Percentiles rank a stretch among this genome's conserved stretches.
These are phyloP conservation scores for Phialophora verrucosa DNA, from an alignment of 2,329 filamentous ascomycete species.

Conservation along the genomic window DNA sequence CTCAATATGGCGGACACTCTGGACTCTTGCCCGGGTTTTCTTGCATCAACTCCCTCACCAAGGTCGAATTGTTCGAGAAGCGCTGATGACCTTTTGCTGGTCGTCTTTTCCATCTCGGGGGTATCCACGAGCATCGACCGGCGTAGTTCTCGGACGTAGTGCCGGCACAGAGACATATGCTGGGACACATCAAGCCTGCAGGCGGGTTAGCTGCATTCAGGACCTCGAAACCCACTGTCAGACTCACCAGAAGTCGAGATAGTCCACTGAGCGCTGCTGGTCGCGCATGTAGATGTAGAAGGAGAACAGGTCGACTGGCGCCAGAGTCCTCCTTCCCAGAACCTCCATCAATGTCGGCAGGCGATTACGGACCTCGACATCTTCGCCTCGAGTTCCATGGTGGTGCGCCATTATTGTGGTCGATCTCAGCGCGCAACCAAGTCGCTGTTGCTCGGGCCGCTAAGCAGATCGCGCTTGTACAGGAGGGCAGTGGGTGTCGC, in stretches of 20 bases:
- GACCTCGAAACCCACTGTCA: too few relatives aligned
- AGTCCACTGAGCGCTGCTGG: conserved; percentile 96
- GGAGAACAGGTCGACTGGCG: conserved; percentile 94
- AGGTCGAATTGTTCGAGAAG: conserved; percentile 73
- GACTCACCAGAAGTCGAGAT: conserved; percentile 93
- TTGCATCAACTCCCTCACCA: conserved; percentile 58
- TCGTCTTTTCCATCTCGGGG: conserved; percentile 80
- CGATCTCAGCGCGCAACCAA: neutral
- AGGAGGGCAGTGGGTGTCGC: neutral
- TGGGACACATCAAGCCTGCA: conserved; percentile 96
- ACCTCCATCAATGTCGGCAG: conserved; percentile 96
- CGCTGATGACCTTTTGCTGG: conserved; percentile 83
- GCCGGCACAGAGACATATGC: conserved; percentile 93
- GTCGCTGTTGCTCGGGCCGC: neutral
- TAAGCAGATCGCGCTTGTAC: neutral
- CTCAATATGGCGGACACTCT: conserved; percentile 90
- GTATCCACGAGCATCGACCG: conserved; percentile 92
- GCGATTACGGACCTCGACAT: conserved; percentile 70
- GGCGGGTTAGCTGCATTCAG: conserved; percentile 3
- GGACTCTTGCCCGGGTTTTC: conserved; percentile 79
- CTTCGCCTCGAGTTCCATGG: conserved; percentile 35
- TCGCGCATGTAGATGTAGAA: conserved; percentile 99
- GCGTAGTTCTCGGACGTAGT: conserved; percentile 94
- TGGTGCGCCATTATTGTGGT: conserved; percentile 31
- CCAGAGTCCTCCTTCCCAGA: conserved; percentile 87